These are phyloP conservation scores for Aspergillus brunneoviolaceus DNA, from an alignment of 2,329 filamentous ascomycete genomes.

Conservation along the genomic window DNA sequence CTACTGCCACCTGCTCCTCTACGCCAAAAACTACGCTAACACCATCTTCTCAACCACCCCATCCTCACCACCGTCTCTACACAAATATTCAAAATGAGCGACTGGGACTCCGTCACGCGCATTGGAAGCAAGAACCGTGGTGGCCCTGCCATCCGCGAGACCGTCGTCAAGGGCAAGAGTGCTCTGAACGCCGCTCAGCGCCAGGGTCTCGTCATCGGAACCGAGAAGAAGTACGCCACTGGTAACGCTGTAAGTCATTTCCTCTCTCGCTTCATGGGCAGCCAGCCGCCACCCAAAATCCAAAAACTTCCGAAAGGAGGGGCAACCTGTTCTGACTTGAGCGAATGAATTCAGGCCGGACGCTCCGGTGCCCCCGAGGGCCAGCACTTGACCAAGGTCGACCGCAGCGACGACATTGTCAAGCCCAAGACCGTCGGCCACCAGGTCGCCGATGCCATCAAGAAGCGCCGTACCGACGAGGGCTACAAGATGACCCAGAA, in stretches of 20 bases:
- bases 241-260: constrained; percentile 71
- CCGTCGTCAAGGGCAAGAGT: constrained; percentile 79
- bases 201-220: constrained; percentile 70
- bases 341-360: constrained; percentile 37
- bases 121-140: constrained; percentile 83
- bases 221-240: constrained; percentile 86
- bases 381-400: constrained; percentile 95
- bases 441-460: constrained; percentile 79
- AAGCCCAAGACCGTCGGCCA: constrained; percentile 90
- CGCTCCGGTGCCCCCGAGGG: constrained; percentile 65
- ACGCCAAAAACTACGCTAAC: constrained; percentile 3
- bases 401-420: constrained; percentile 94
- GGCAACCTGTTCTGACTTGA: constrained; percentile 15
- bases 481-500: constrained; percentile 97
- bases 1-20: constrained; percentile 18
- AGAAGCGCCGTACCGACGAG: constrained; percentile 72
- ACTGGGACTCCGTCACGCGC: constrained; percentile 88
- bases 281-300: background rate
- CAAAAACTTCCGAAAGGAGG: background rate
- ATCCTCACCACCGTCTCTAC: background rate
- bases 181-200: constrained; percentile 89
- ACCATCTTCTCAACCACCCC: constrained; percentile 1
- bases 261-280: background rate
- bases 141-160: constrained; percentile 70
- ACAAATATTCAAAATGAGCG: constrained; percentile 56